phyloP scores from a whole-genome alignment of 768 basidiomycete species.

The Floccularia luteovirens region DNA sequence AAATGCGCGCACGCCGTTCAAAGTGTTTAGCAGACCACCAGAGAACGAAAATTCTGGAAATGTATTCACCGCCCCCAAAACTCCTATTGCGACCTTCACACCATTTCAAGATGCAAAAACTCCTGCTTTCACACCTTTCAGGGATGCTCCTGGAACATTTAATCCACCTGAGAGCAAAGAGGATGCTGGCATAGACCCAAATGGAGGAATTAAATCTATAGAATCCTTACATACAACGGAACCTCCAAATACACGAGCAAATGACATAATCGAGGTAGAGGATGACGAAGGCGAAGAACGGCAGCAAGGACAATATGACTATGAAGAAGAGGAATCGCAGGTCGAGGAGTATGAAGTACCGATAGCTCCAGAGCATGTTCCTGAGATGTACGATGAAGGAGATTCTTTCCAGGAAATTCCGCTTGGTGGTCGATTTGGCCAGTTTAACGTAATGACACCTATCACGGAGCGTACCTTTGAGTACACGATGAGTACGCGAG shows the following conservation, averaged over 20 bases:
- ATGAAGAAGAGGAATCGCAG: constrained; percentile 20
- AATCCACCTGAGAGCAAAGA: constrained; percentile 21
- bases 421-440: constrained; percentile 69
- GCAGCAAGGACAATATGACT: constrained; percentile 16
- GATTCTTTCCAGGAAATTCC: constrained; percentile 41
- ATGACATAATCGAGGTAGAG: constrained; percentile 17
- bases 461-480: constrained; percentile 95
- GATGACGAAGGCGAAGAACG: constrained; percentile 22
- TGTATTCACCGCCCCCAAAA: constrained; percentile 42
- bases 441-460: constrained; percentile 93
- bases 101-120: constrained; percentile 29
- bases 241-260: constrained; percentile 11
- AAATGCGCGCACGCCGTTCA: constrained; percentile 40
- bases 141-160: constrained; percentile 17
- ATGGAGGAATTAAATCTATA: constrained; percentile 4
- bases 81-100: constrained; percentile 27
- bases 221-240: constrained; percentile 11
- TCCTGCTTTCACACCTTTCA: constrained; percentile 29
- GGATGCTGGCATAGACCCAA: constrained; percentile 14
- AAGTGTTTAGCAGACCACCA: constrained; percentile 75
- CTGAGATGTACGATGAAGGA: constrained; percentile 25
- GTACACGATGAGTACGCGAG: constrained; percentile 57
- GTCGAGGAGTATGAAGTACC: constrained; percentile 24
- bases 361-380: constrained; percentile 16
- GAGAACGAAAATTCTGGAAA: constrained; percentile 28